Evolutionary conservation across 352 stramenopile species (phyloP).

Genomic region (Plasmopara muralis): DNA sequence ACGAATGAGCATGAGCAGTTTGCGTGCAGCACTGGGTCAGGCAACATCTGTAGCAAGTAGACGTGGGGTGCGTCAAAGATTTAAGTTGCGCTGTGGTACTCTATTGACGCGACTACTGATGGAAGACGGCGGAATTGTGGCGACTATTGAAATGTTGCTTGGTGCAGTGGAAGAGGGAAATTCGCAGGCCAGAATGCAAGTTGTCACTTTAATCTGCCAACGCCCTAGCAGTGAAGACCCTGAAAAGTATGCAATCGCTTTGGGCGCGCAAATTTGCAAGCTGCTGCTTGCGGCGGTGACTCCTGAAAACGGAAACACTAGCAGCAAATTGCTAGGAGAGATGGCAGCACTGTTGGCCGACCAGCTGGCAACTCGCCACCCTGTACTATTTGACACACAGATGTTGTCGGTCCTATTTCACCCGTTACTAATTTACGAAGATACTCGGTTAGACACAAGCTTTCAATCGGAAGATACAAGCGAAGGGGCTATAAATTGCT

Average conservation of each 20-base stretch:
- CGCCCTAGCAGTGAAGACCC: slow-evolving; percentile 41
- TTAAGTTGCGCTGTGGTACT: slow-evolving; percentile 56
- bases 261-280: slow-evolving; percentile 49
- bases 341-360: slow-evolving; percentile 58
- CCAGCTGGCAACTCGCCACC: slow-evolving; percentile 42
- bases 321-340: slow-evolving; percentile 68
- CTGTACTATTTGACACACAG: slow-evolving; percentile 37
- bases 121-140: slow-evolving; percentile 62
- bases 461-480: slow-evolving; percentile 7
- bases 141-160: slow-evolving; percentile 79
- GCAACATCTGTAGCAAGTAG: slow-evolving; percentile 11
- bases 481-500: slow-evolving; percentile 48
- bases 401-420: slow-evolving; percentile 51
- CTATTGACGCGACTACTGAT: slow-evolving; percentile 59
- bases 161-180: slow-evolving; percentile 73
- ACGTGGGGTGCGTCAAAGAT: slow-evolving; percentile 24
- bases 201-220: slow-evolving; percentile 71
- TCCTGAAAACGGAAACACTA: slow-evolving; percentile 29
- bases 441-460: slow-evolving; percentile 11
- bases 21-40: slow-evolving; percentile 62
- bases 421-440: slow-evolving; percentile 62
- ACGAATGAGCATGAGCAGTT: slow-evolving; percentile 64
- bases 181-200: slow-evolving; percentile 76
- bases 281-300: slow-evolving; percentile 41
- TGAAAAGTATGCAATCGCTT: slow-evolving; percentile 33